Conservation (phyloP, 2,329 filamentous ascomycete genomes). For the Hypoxylon sp. region DNA sequence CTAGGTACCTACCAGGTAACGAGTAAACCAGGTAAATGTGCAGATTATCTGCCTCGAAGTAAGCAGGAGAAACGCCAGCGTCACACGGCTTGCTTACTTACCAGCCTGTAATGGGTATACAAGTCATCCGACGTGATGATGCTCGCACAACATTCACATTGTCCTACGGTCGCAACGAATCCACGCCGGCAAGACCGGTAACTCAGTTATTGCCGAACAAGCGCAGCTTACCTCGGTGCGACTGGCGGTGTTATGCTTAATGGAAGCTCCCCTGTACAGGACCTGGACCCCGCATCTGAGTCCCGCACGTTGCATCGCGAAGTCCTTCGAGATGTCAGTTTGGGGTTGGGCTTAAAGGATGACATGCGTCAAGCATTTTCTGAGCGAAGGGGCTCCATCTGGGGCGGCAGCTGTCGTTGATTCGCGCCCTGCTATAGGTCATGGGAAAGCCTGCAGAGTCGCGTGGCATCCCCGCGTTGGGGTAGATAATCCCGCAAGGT, state of each 20-base stretch:
- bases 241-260: slow-evolving; percentile 13
- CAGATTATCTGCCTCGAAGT: background rate
- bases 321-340: background rate
- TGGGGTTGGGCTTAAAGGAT: slow-evolving; percentile 20
- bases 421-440: slow-evolving; percentile 30
- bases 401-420: background rate
- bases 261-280: slow-evolving; percentile 8
- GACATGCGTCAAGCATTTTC: slow-evolving; percentile 26
- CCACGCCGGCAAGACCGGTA: slow-evolving; percentile 14
- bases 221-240: slow-evolving; percentile 6
- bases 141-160: slow-evolving; percentile 17
- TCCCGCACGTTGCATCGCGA: background rate
- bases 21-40: background rate
- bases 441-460: slow-evolving; percentile 37
- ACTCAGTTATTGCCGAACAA: slow-evolving; percentile 2
- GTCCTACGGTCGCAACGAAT: slow-evolving; percentile 17
- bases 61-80: background rate
- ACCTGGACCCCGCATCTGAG: slow-evolving; percentile 27
- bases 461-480: slow-evolving; percentile 43
- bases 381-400: slow-evolving; percentile 17
- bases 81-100: slow-evolving; percentile 18
- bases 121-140: slow-evolving; percentile 18
- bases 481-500: slow-evolving; percentile 24
- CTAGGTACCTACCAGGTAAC: background rate
- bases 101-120: slow-evolving; percentile 17